Evolutionary conservation across 371 early-diverging fungal genomes (phyloP), one percentile per base, ranked within the genome.

Genomic region (Synchytrium microbalum): DNA sequence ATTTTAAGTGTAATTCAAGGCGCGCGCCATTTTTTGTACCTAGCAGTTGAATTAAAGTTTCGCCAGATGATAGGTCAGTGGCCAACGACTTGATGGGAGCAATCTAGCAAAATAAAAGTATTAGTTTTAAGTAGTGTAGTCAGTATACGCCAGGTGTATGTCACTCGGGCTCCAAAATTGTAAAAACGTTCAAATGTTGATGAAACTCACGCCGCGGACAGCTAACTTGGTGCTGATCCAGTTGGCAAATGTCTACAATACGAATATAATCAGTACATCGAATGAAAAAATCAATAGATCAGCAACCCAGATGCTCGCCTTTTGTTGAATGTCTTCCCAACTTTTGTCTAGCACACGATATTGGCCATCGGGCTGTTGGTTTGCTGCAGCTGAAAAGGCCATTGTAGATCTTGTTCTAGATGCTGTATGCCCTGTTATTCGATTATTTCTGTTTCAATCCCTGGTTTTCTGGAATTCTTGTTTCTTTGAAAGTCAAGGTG

Each of bases 211-310:
- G 19, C 46, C 46, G 19, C 46, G 46, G 10, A 19, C 19, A 38
- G 46, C 56, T 25, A 99, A 79, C 67, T 96, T 91, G 59, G 81
- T 92, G 76, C 96, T 97, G 54, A 95, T 88, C 99, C 95, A 94
- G 73, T 78, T 83, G 16, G 73, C 67, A 69, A 77, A 79, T 38
- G 85, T 78, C 67, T 73, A 73, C 54, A 55, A 71, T 61, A 79
- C 13, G 54, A 62, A 56, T 56, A 56, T 56, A 24, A 24, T 38
- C 46, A 38, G 5, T 5, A 38, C 19, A n/a, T n/a, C n/a, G n/a
- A n/a, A n/a, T n/a, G n/a, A n/a, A n/a, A n/a, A n/a, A n/a, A n/a
- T n/a, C n/a, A n/a, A n/a, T n/a, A n/a, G n/a, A n/a, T n/a, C n/a
- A 51, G 23, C 23, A 51, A 51, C 23, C 23, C 23, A 51, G 51